Evolutionary conservation across 352 stramenopile species (phyloP), one percentile per base, ranked within the genome.

Genomic region (Lagenidium giganteum): DNA sequence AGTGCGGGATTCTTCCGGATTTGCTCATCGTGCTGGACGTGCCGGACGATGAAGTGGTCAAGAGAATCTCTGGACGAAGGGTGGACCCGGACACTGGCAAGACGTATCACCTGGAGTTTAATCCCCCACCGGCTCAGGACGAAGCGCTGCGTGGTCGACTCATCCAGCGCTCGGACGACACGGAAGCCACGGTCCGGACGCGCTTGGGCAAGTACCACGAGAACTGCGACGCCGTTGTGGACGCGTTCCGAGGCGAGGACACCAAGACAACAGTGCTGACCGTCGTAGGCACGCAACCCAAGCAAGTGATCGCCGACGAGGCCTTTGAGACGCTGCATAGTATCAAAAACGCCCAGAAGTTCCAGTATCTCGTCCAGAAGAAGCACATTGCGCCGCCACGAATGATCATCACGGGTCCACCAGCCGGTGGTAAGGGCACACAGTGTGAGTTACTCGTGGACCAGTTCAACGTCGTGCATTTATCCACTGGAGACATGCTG

Each of bases 31-130:
- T 96, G 28, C 79, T 99, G 22, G 67, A 97, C 9, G 93, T 98
- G 8, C 93, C 94, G 0, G 95, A 99, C 54, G 86, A 90, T 21
- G 85, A 98, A 25, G 80, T 98, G 8, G 83, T 97, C 54, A 95
- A 97, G 42, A 86, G 96, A 42, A 98, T 98, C 42, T 97, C 89
- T 27, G 96, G 96, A 36, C 79, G 96, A 25, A 93, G 95, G 47
- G 88, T 98, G 25, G 94, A 99, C 61, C 92, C 96, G 20, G 77
- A 80, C 25, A 96, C 72, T 3, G 91, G 94, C 57, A 91, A 95
- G 45, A 97, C 85, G 40, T 99, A 98, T 64, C 96, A 99, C 42
- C 68, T 98, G 5, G 96, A 97, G 59, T 98, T 96, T 65, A 96
- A 95, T 47, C 93, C 95, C n/a, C 95, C 95, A 5, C 73, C 71